Evolutionary conservation across 2,329 filamentous ascomycete genomes (phyloP).

Genomic region (Cladorrhinum sp.): DNA sequence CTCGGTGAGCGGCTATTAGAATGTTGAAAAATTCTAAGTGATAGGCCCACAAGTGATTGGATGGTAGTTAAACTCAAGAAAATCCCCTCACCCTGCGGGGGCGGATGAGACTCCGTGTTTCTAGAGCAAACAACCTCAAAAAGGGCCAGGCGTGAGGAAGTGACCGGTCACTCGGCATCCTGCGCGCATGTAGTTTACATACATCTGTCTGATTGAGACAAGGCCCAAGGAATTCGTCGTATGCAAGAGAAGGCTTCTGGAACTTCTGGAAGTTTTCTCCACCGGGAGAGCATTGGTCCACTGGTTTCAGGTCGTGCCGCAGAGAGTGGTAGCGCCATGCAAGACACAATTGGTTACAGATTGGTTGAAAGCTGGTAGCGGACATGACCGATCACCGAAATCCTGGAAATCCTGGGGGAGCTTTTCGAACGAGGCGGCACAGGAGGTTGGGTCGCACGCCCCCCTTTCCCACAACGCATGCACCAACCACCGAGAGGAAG

Average conservation of each 20-base stretch:
- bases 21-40: no score
- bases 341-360: neutral
- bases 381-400: constrained; percentile 16
- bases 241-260: constrained; percentile 18
- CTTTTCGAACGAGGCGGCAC: neutral
- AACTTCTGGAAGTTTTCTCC: constrained; percentile 14
- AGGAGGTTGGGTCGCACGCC: neutral
- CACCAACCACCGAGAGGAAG: neutral
- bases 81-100: neutral
- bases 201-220: neutral
- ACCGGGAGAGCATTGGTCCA: constrained; percentile 3
- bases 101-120: neutral
- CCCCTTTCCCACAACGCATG: neutral
- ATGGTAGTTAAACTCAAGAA: neutral
- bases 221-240: neutral
- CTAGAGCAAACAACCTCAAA: neutral
- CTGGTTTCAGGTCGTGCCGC: constrained; percentile 19
- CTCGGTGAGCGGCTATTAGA: no score
- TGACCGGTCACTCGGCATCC: neutral
- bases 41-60: no score
- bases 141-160: neutral
- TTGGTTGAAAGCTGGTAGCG: constrained; percentile 9
- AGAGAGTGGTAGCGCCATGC: constrained; percentile 9
- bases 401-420: neutral
- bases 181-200: neutral